Percentiles rank a stretch among this genome's conserved stretches.
Evolutionary conservation across 208 protist species (phyloP).

Genomic region (Hexamita inflata): DNA sequence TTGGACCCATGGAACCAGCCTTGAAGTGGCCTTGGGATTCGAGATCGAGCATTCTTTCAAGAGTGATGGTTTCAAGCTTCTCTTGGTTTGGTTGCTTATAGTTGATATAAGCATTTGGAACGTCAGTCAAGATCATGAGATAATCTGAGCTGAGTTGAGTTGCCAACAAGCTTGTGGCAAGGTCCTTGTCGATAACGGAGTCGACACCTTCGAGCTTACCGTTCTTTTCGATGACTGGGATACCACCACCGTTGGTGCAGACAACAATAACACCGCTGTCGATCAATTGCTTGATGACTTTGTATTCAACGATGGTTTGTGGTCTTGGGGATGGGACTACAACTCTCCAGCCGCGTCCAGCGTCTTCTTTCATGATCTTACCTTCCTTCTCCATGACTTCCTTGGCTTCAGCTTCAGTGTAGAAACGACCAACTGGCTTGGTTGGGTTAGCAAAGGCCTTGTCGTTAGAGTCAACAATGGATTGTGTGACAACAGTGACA

Average conservation of each 20-base stretch:
- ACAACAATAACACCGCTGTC: slow-evolving; percentile 37
- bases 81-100: slow-evolving; percentile 25
- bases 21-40: slow-evolving; percentile 35
- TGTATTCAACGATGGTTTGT: slow-evolving; percentile 32
- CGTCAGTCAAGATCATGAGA: slow-evolving; percentile 47
- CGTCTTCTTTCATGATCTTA: slow-evolving; percentile 28
- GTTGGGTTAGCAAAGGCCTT: slow-evolving; percentile 39
- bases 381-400: not conserved
- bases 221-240: slow-evolving; percentile 37
- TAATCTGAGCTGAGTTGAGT: slow-evolving; percentile 32
- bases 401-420: slow-evolving; percentile 39
- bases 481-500: slow-evolving; percentile 39
- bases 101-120: slow-evolving; percentile 31
- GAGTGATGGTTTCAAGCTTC: slow-evolving; percentile 7
- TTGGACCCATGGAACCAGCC: slow-evolving; percentile 44
- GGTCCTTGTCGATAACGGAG: slow-evolving; percentile 52
- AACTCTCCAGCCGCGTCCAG: slow-evolving; percentile 36
- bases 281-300: slow-evolving; percentile 36
- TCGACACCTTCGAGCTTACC: slow-evolving; percentile 36
- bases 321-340: slow-evolving; percentile 45
- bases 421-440: slow-evolving; percentile 45
- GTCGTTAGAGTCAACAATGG: slow-evolving; percentile 36
- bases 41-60: slow-evolving; percentile 20
- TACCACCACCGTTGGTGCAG: slow-evolving; percentile 42
- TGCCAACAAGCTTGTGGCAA: slow-evolving; percentile 35